Evolutionary conservation across 2,329 filamentous ascomycete species (phyloP), one percentile per base, ranked within the genome.

Genomic region (Tolypocladium inflatum): DNA sequence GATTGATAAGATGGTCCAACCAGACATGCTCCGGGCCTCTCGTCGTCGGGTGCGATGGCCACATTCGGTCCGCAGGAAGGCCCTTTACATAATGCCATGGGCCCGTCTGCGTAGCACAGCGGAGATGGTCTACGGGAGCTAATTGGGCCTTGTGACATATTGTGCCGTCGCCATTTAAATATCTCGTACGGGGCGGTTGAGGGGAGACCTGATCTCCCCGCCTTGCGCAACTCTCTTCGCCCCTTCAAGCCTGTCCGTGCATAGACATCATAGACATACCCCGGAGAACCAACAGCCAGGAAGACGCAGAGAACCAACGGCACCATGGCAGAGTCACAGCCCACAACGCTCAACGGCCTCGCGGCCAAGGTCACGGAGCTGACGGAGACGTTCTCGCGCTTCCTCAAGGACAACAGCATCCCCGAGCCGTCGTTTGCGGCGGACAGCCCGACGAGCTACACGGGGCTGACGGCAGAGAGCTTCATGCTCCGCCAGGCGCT

Each of bases 401-500:
- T 69, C 57, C 68, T 78, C 35, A 64, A 71, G 53, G 73, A 76
- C 19, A 74, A 76, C 55, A 74, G 76, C 26, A 69, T 79, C 33
- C 68, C 71, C 4, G 65, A 72, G 17, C 73, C 76, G 1, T 75
- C 73, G 1, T 73, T 80, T 26, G 71, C 71, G 11, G 72, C 73
- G 2, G 72, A 79, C 62, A 78, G 77, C 61, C 73, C 75, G 1
- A 67, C 67, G 2, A 74, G 67, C 62, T 78, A 79, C 58, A 66
- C 67, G 10, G 71, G 71, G n/a, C 62, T 78, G 37, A 71, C 74
- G 1, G 66, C 69, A 1, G 76, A 78, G 41, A 69, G 71, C 21
- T 80, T 79, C 63, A 67, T 76, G 60, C 68, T 70, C 30, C 72
- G 75, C 19, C 77, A 79, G 63, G 62, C 67, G 45, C 70, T 81